Base-by-base conservation (phyloP, 495 filamentous ascomycete genomes). In the Xylona heveae region DNA sequence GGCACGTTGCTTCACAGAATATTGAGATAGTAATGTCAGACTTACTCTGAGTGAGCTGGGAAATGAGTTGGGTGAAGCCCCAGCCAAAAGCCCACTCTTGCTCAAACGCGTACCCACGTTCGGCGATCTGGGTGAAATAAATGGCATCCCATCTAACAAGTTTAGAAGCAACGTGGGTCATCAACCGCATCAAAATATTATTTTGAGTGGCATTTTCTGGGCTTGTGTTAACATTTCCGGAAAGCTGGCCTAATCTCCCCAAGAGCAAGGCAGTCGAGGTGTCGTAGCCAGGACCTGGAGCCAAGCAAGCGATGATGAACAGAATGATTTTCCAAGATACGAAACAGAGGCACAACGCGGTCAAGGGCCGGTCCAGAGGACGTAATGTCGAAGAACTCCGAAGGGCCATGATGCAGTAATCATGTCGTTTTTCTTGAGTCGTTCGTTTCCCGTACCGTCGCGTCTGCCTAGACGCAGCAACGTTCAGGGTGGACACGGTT, bases 31-130 rank as follows among this genome's bases (percentile, higher is more conserved):
- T n/a, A n/a, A n/a, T n/a, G n/a, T n/a, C n/a, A 47, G 16, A 39
- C 36, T 35, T 57, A 76, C 73, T 58, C 40, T 47, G 53, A 22
- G 53, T 43, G 10, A 69, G 34, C 12, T 46, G 36, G 4, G 43
- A 37, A 19, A 82, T 48, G 22, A 67, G 32, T 28, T 57, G 51
- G 3, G 74, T 62, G 37, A 74, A 68, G 1, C 68, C 69, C 49
- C 59, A 67, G 14, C 81, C 74, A 55, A 92, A 97, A 1, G 90
- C 88, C 83, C 84, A 95, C 53, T 94, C 82, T 53, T 97, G 90
- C 53, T 97, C 88, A 52, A 74, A 84, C 6, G 72, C 31, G 38
- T 94, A 82, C 15, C 81, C 83, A 20, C 71, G 57, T 34, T 62
- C 55, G 0, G 81, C 71, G 27, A 58, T 50, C 34, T 71, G 64